Percentiles rank a stretch among this genome's conserved stretches.
phyloP scores from a whole-genome alignment of 2,329 filamentous ascomycete genomes.

The Phoma sp. region DNA sequence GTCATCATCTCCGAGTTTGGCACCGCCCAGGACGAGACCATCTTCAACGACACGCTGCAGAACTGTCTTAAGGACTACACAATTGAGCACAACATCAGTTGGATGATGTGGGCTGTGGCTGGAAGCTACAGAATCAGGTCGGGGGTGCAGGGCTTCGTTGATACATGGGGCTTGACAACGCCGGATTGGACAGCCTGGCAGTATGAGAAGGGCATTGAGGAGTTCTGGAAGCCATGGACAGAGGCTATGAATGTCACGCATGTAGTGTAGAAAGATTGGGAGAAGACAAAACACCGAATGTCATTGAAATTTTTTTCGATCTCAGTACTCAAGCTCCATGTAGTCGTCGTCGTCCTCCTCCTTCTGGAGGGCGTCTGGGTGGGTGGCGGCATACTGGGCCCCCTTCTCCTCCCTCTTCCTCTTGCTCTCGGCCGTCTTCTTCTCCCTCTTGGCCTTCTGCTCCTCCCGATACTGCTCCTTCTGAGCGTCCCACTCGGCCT shows the following conservation, averaged over 20 bases:
- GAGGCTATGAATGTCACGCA: constrained; percentile 46
- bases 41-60: constrained; percentile 55
- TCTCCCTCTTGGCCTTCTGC: no score
- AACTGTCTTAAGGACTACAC: constrained; percentile 56
- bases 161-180: constrained; percentile 58
- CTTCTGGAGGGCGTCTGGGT: no score
- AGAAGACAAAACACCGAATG: no score
- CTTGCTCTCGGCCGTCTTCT: no score
- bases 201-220: constrained; percentile 53
- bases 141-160: constrained; percentile 54
- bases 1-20: constrained; percentile 49
- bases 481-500: no score
- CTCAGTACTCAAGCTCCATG: no score
- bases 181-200: constrained; percentile 57
- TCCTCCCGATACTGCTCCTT: no score
- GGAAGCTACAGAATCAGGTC: constrained; percentile 56
- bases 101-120: constrained; percentile 59
- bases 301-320: no score
- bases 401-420: no score
- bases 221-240: constrained; percentile 60
- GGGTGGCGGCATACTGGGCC: no score
- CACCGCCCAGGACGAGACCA: constrained; percentile 44
- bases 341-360: no score
- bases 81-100: constrained; percentile 53
- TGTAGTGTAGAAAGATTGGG: constrained; percentile 4